These are phyloP conservation scores for Starmerella vaccinii DNA, from an alignment of 805 yeast genomes.

Conservation along the genomic window DNA sequence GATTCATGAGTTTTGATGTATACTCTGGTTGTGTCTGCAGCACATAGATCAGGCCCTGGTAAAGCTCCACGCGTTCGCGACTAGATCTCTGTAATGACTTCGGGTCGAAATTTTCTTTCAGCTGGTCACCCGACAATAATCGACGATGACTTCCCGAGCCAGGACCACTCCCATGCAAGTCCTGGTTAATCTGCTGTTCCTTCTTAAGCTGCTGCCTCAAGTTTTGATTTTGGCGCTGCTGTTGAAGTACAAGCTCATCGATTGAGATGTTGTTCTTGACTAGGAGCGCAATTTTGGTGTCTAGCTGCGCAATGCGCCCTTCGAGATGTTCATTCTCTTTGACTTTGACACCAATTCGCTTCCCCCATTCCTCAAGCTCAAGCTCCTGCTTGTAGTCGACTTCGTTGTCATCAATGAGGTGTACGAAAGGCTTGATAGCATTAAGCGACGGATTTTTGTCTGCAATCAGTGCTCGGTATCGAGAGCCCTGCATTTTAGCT, in stretches of 20 bases:
- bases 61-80: constrained; percentile 46
- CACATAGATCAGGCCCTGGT: constrained; percentile 69
- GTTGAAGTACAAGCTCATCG: constrained; percentile 44
- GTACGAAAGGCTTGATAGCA: constrained; percentile 67
- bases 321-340: constrained; percentile 61
- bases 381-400: constrained; percentile 67
- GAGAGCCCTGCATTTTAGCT: constrained; percentile 54
- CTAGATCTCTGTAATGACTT: constrained; percentile 34
- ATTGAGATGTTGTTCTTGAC: constrained; percentile 70
- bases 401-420: constrained; percentile 60
- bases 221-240: constrained; percentile 19
- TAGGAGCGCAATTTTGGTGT: constrained; percentile 64
- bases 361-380: constrained; percentile 54
- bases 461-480: constrained; percentile 61
- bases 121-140: neutral
- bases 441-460: constrained; percentile 67
- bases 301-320: constrained; percentile 61
- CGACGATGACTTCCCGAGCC: neutral
- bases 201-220: constrained; percentile 5
- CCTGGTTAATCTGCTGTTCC: constrained; percentile 4
- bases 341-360: constrained; percentile 59
- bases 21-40: constrained; percentile 76
- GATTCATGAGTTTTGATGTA: constrained; percentile 42
- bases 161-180: neutral
- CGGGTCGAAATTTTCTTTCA: constrained; percentile 29